A percentile compares a stretch with the other conserved stretches of the same genome.
Conservation (phyloP, 1,139 yeast species). For the Sugiyamaella xylanicola region DNA sequence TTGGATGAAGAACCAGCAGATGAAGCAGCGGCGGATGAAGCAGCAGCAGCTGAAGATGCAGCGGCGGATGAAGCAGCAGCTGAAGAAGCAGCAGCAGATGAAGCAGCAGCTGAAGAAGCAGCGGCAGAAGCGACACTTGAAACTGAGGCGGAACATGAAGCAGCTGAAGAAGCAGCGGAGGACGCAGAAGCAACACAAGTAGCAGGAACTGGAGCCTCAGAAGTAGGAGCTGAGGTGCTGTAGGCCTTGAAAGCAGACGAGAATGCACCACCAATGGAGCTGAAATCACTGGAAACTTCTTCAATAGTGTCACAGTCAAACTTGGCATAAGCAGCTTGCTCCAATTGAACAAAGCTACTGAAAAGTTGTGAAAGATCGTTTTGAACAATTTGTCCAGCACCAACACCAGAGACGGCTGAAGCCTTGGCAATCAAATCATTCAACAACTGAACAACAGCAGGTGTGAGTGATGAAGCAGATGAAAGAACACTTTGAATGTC, state of each 20-base stretch:
- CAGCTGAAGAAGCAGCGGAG: slow-evolving; percentile 10
- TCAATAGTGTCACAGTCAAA: slow-evolving; percentile 7
- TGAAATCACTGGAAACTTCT: slow-evolving; percentile 19
- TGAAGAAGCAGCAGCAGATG: slow-evolving; percentile 10
- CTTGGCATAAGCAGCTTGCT: slow-evolving; percentile 21
- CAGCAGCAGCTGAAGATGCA: slow-evolving; percentile 1
- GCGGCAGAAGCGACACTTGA: slow-evolving; percentile 2
- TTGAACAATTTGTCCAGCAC: slow-evolving; percentile 26
- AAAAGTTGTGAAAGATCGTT: slow-evolving; percentile 24
- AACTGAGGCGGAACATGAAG: slow-evolving; percentile 9
- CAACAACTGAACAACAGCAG: slow-evolving; percentile 22
- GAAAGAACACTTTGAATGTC: slow-evolving; percentile 16
- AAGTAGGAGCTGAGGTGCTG: slow-evolving; percentile 17
- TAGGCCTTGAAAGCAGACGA: slow-evolving; percentile 17
- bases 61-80: slow-evolving; percentile 3
- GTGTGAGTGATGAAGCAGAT: slow-evolving; percentile 15
- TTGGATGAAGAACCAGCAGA: slow-evolving; percentile 2
- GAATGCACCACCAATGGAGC: slow-evolving; percentile 24
- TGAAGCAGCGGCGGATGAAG: slow-evolving; percentile 11
- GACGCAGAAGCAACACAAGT: slow-evolving; percentile 11
- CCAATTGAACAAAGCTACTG: slow-evolving; percentile 19
- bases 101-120: slow-evolving; percentile 2
- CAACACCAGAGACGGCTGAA: slow-evolving; percentile 25
- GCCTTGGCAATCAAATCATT: slow-evolving; percentile 24
- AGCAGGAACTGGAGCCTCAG: slow-evolving; percentile 21